Percentiles rank a stretch among this genome's conserved stretches.
Evolutionary conservation across 306 rosid genomes (phyloP).

Genomic region (Quercus suber): DNA sequence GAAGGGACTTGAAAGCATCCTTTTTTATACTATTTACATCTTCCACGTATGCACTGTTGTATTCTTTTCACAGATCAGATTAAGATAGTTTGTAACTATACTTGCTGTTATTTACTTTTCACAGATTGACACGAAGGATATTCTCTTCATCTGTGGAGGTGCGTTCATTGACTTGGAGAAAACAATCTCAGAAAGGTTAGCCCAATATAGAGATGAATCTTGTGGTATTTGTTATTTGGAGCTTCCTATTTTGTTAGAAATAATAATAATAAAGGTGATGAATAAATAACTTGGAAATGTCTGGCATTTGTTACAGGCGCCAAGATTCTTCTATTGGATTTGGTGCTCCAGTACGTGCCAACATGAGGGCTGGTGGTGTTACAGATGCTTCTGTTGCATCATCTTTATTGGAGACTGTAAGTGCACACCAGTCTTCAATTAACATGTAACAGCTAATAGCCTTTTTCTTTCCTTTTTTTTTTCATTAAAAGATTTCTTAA

Average conservation of each 20-base stretch:
- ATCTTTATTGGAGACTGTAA: slow-evolving; percentile 80
- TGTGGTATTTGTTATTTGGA: background rate
- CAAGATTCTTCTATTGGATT: slow-evolving; percentile 98
- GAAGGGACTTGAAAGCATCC: too few relatives aligned
- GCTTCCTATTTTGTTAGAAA: background rate
- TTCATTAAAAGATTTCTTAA: background rate
- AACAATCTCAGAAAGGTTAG: slow-evolving; percentile 96
- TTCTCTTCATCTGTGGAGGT: slow-evolving; percentile 97
- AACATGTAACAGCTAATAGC: slow-evolving; percentile 15
- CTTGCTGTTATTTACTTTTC: slow-evolving; percentile 22
- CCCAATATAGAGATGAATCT: slow-evolving; percentile 15
- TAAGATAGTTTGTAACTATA: slow-evolving; percentile 6
- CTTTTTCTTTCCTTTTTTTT: background rate
- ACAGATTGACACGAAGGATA: slow-evolving; percentile 96
- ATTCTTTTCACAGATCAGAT: slow-evolving; percentile 3
- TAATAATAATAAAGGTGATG: too few relatives aligned
- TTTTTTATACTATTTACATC: too few relatives aligned
- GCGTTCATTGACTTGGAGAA: slow-evolving; percentile 96
- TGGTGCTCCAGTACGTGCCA: slow-evolving; percentile 93
- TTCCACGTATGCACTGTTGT: background rate
- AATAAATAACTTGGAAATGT: slow-evolving; percentile 2
- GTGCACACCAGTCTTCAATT: slow-evolving; percentile 26
- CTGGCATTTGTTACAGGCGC: slow-evolving; percentile 48
- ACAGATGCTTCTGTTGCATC: slow-evolving; percentile 83
- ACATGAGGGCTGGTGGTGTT: slow-evolving; percentile 78